phyloP scores from a whole-genome alignment of 2,329 filamentous ascomycete genomes.

The Cordyceps pruinosa region DNA sequence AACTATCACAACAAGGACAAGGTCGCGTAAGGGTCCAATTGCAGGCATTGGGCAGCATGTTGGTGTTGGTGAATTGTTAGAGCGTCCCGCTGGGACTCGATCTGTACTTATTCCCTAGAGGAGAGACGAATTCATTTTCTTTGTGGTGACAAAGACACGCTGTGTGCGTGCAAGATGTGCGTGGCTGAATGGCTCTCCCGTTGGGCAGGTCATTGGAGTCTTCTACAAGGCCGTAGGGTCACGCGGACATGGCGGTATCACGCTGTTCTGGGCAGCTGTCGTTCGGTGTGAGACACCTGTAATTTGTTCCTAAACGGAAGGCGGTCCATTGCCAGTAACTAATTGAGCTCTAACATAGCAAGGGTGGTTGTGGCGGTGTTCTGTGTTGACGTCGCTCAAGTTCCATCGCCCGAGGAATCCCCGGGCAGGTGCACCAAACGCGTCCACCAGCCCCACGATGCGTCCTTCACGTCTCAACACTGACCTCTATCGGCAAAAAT shows the following conservation, averaged over 20 bases:
- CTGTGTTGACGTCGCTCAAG: no score
- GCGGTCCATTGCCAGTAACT: not conserved
- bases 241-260: no score
- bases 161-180: no score
- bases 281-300: no score
- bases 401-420: constrained; percentile 11
- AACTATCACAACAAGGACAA: constrained; percentile 98
- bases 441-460: constrained; percentile 13
- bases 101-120: constrained; percentile 29
- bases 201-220: not conserved
- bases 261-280: no score
- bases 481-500: not conserved
- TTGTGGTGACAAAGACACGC: constrained; percentile 8
- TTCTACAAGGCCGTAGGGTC: not conserved
- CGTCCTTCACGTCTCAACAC: not conserved
- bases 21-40: constrained; percentile 34
- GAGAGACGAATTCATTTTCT: constrained; percentile 21
- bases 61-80: constrained; percentile 22
- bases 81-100: constrained; percentile 22
- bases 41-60: constrained; percentile 15
- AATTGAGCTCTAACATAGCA: no score
- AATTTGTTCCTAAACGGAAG: no score
- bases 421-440: constrained; percentile 9
- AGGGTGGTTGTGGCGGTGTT: not conserved
- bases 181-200: not conserved